These are phyloP conservation scores for Colletotrichum theobromicola DNA, from an alignment of 2,329 filamentous ascomycete species.

Conservation along the genomic window DNA sequence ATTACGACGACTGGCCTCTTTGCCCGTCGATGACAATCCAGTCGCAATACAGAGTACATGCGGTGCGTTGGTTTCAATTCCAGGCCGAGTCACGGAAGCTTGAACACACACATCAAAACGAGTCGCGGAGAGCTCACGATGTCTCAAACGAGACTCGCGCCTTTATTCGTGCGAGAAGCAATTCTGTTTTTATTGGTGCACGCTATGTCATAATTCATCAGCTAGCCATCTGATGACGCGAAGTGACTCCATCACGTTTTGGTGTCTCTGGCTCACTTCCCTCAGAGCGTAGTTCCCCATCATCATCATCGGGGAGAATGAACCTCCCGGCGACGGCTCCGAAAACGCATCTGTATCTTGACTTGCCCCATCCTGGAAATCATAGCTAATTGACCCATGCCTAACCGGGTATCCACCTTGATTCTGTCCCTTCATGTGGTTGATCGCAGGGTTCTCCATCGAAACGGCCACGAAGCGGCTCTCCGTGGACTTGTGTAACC, in stretches of 20 bases:
- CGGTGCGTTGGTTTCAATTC: background rate
- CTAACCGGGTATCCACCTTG: background rate
- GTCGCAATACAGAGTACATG: background rate
- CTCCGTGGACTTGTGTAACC: conserved; percentile 9
- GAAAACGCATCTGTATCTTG: background rate
- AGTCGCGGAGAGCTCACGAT: background rate
- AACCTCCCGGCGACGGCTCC: background rate
- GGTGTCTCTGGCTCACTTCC: conserved; percentile 9
- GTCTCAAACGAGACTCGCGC: background rate
- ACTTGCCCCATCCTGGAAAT: conserved; percentile 10
- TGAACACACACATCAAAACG: background rate
- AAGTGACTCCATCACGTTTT: conserved; percentile 12
- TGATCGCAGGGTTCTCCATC: background rate
- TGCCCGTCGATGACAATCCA: background rate
- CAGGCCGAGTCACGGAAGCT: background rate
- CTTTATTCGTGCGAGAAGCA: background rate
- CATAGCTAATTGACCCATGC: background rate
- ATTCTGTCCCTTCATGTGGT: background rate
- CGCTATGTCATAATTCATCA: conserved; percentile 14
- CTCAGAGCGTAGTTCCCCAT: conserved; percentile 2
- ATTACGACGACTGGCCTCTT: background rate
- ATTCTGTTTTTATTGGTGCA: background rate
- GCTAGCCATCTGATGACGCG: conserved; percentile 16
- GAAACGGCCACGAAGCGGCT: background rate
- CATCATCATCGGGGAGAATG: background rate